phyloP scores from a whole-genome alignment of 345 rosid species.

The Populus ilicifolia region DNA sequence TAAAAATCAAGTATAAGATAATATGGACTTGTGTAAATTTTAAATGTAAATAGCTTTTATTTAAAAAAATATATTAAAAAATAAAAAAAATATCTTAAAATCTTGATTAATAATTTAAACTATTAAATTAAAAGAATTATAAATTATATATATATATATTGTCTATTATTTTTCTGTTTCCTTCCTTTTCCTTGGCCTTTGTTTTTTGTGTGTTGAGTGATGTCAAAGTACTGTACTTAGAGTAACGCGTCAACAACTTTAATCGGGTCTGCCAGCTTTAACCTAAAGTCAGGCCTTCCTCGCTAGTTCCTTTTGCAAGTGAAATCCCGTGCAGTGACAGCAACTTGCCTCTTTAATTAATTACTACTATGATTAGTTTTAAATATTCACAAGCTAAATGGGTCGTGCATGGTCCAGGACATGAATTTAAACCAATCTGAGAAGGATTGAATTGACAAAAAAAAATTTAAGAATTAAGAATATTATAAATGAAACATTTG shows the following conservation, averaged over 20 bases:
- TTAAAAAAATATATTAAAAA: no score
- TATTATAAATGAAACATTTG: constrained; percentile 10
- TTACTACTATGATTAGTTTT: not conserved
- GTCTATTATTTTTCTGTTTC: not conserved
- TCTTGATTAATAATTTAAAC: no score
- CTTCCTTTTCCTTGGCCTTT: not conserved
- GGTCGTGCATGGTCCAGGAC: not conserved
- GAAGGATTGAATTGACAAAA: constrained; percentile 25
- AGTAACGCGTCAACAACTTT: not conserved
- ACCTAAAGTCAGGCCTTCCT: not conserved
- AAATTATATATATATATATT: no score
- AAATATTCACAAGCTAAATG: not conserved
- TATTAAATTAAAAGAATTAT: no score
- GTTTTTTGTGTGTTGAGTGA: not conserved
- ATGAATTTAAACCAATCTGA: not conserved
- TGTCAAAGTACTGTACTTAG: not conserved
- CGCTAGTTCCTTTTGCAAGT: not conserved
- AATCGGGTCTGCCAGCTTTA: not conserved
- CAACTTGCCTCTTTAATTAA: not conserved
- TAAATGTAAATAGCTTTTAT: no score
- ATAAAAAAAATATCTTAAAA: no score
- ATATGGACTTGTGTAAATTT: no score
- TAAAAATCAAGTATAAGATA: no score
- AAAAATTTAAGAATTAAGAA: constrained; percentile 15
- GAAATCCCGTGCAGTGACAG: not conserved